Conservation (phyloP, 164 flowering plant species). For the Vitis rupestris region DNA sequence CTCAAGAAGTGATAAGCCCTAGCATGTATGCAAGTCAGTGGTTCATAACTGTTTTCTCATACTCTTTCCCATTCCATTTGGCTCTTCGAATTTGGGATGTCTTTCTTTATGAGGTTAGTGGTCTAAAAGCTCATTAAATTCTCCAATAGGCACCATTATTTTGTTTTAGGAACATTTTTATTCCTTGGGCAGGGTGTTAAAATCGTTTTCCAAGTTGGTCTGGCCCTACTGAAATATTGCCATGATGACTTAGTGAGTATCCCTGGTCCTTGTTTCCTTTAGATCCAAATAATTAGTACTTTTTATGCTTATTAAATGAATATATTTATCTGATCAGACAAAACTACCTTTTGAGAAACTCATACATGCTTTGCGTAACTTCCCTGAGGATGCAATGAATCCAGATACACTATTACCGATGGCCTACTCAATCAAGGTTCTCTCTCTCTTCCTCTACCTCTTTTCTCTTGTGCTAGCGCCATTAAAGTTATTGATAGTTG, state of each 20-base stretch:
- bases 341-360: constrained; percentile 94
- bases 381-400: constrained; percentile 95
- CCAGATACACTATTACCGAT: constrained; percentile 88
- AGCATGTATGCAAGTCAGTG: constrained; percentile 99
- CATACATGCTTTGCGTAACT: constrained; percentile 80
- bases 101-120: constrained; percentile 83
- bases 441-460: constrained; percentile 12
- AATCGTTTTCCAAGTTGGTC: constrained; percentile 91
- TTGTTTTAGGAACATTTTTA: background rate
- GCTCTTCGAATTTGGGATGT: constrained; percentile 99
- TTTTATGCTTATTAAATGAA: constrained; percentile 3
- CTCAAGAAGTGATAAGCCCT: constrained; percentile 83
- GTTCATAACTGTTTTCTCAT: constrained; percentile 99
- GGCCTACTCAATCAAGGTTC: constrained; percentile 90
- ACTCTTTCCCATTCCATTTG: constrained; percentile 95
- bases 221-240: constrained; percentile 84
- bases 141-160: background rate
- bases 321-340: constrained; percentile 39
- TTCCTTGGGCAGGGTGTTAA: constrained; percentile 68
- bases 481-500: background rate
- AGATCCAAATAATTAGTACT: background rate
- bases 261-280: constrained; percentile 1
- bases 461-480: background rate
- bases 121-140: background rate
- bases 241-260: constrained; percentile 85